Conservation (phyloP, 2,329 filamentous ascomycete genomes). For the Coniochaeta sp. region DNA sequence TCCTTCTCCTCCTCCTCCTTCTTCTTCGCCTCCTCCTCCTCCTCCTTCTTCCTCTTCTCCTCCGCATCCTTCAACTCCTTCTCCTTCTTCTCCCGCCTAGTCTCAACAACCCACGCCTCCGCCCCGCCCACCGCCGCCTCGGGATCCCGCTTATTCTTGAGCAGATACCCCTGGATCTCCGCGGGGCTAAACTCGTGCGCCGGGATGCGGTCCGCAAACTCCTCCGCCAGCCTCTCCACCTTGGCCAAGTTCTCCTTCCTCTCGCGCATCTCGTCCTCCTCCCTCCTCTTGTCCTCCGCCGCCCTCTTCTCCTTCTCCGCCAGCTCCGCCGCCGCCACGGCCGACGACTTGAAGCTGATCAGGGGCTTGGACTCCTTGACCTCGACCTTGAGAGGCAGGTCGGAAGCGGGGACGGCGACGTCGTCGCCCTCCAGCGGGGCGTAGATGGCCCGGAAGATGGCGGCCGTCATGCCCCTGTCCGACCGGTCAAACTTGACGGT, state of each 20-base stretch:
- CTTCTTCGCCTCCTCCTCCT: constrained; percentile 25
- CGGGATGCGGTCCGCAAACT: constrained; percentile 45
- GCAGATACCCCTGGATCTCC: constrained; percentile 51
- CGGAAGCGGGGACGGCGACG: neutral
- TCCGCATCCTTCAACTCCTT: constrained; percentile 34
- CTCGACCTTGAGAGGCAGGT: constrained; percentile 11
- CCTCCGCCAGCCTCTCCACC: constrained; percentile 36
- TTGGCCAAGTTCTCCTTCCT: constrained; percentile 26
- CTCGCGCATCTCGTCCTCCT: constrained; percentile 20
- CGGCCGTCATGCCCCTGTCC: constrained; percentile 40
- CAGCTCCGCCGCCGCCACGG: neutral
- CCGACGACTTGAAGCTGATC: neutral
- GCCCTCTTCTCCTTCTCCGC: constrained; percentile 12
- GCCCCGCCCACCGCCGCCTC: constrained; percentile 37
- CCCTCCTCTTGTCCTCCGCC: constrained; percentile 14
- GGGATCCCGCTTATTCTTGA: constrained; percentile 47
- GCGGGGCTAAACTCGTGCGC: constrained; percentile 50
- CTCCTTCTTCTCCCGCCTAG: constrained; percentile 39
- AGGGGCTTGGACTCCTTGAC: constrained; percentile 5
- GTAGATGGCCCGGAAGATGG: constrained; percentile 53
- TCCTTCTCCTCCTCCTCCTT: constrained; percentile 22
- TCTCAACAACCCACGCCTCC: constrained; percentile 41
- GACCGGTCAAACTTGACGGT: constrained; percentile 48
- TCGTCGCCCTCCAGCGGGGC: constrained; percentile 42
- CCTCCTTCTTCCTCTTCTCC: constrained; percentile 29